A percentile compares a stretch with the other conserved stretches of the same genome.
Evolutionary conservation across 495 filamentous ascomycete genomes (phyloP).

Genomic region (Tuber aestivum): DNA sequence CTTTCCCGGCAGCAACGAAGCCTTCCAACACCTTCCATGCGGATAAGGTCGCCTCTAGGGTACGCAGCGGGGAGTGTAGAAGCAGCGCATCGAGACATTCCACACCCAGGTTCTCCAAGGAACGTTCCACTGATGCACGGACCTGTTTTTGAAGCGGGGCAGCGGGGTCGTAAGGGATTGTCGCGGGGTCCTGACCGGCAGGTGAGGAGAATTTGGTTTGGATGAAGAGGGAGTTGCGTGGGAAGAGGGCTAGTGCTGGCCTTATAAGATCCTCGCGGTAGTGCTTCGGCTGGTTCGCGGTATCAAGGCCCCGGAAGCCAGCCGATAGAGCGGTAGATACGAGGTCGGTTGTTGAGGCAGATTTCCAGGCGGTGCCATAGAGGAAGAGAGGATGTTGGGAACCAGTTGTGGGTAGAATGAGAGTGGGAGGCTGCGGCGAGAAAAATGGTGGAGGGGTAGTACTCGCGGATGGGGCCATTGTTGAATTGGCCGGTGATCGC

Average conservation of each 20-base stretch:
- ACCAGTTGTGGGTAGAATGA: neutral
- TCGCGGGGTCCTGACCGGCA: constrained; percentile 54
- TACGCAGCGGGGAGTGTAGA: constrained; percentile 62
- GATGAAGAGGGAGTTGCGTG: constrained; percentile 48
- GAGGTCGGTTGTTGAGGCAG: constrained; percentile 59
- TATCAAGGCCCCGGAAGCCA: constrained; percentile 72
- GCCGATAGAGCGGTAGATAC: constrained; percentile 62
- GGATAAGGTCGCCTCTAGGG: constrained; percentile 54
- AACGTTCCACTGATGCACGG: constrained; percentile 58
- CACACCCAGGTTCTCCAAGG: constrained; percentile 59
- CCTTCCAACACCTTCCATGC: constrained; percentile 60
- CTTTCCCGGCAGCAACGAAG: constrained; percentile 56
- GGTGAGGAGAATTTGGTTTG: constrained; percentile 76
- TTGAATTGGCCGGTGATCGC: neutral
- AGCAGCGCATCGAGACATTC: constrained; percentile 68
- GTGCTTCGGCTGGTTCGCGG: constrained; percentile 71
- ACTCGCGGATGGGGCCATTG: neutral
- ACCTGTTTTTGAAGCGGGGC: constrained; percentile 57
- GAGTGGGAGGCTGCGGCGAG: neutral
- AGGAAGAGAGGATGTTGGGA: constrained; percentile 44
- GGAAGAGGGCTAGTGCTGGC: constrained; percentile 49
- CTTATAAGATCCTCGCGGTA: constrained; percentile 71
- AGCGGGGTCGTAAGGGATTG: constrained; percentile 56
- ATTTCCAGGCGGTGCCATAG: constrained; percentile 89
- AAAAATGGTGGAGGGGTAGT: neutral